A percentile compares a stretch with the other conserved stretches of the same genome.
Conservation (phyloP, 768 basidiomycete species). For the Coprinellus aureogranulatus region DNA sequence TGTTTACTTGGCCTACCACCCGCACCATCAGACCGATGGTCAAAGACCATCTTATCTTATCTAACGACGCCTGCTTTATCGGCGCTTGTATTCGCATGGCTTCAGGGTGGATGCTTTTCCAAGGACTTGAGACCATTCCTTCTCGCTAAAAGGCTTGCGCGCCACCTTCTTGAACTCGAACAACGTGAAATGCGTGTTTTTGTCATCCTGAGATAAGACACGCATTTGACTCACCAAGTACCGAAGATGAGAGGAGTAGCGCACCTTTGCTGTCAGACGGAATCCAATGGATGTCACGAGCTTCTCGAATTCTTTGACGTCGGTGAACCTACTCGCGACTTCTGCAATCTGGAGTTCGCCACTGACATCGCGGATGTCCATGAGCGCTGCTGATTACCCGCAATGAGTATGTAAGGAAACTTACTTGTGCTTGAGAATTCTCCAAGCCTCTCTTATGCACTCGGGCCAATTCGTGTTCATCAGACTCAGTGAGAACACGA, state of each 20-base stretch:
- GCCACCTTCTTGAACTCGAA: conserved; percentile 74
- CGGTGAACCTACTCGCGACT: conserved; percentile 79
- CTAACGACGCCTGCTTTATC: conserved; percentile 39
- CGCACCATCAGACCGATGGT: neutral
- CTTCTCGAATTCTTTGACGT: conserved; percentile 62
- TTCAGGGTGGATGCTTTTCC: conserved; percentile 61
- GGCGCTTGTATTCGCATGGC: conserved; percentile 90
- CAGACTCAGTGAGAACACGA: conserved; percentile 89
- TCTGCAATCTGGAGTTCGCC: conserved; percentile 87
- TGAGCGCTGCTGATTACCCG: too few species aligned
- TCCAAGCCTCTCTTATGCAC: conserved; percentile 85
- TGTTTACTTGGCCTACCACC: neutral
- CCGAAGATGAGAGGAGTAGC: conserved; percentile 1
- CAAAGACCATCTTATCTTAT: conserved; percentile 11
- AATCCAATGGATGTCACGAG: conserved; percentile 73
- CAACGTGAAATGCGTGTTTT: conserved; percentile 81
- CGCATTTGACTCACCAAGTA: neutral
- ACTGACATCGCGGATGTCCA: too few species aligned
- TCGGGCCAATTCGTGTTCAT: conserved; percentile 98
- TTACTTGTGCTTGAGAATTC: conserved; percentile 81
- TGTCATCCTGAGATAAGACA: conserved; percentile 58
- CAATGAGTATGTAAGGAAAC: too few species aligned
- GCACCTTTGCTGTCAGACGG: conserved; percentile 64
- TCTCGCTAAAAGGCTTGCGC: conserved; percentile 43
- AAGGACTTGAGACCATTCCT: conserved; percentile 60